phyloP scores from a whole-genome alignment of 768 basidiomycete species.

The Paxillus ammoniavirescens region DNA sequence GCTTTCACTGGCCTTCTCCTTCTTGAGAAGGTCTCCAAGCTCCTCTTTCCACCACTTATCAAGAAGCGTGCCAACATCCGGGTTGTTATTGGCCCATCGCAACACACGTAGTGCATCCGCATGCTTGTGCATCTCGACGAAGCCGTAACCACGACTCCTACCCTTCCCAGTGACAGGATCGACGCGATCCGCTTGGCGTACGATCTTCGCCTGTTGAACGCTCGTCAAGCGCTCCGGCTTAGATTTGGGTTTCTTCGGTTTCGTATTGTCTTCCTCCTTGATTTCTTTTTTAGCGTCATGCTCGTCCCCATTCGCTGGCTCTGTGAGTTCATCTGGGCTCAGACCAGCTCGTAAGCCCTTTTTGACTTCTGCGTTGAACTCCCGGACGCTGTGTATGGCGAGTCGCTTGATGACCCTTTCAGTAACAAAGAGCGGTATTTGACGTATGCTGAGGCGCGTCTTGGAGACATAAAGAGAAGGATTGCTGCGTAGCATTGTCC shows the following conservation, averaged over 20 bases:
- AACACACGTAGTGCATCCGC: slow-evolving; percentile 88
- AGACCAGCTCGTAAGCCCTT: slow-evolving; percentile 57
- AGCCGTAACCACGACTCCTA: slow-evolving; percentile 91
- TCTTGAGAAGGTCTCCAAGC: slow-evolving; percentile 52
- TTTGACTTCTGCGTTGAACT: slow-evolving; percentile 79
- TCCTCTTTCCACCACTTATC: slow-evolving; percentile 88
- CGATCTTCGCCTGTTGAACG: slow-evolving; percentile 90
- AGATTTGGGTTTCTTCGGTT: slow-evolving; percentile 23
- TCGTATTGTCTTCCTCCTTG: slow-evolving; percentile 22
- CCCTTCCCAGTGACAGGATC: slow-evolving; percentile 87
- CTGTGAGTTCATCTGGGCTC: slow-evolving; percentile 68
- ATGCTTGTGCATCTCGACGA: slow-evolving; percentile 86
- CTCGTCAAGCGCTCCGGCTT: slow-evolving; percentile 36
- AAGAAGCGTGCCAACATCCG: slow-evolving; percentile 60
- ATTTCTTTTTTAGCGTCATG: slow-evolving; percentile 27
- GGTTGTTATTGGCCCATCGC: slow-evolving; percentile 93
- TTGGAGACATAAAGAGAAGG: slow-evolving; percentile 93
- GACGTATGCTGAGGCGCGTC: slow-evolving; percentile 91
- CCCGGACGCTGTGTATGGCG: slow-evolving; percentile 73
- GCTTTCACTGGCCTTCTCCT: slow-evolving; percentile 47
- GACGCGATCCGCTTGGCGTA: slow-evolving; percentile 85
- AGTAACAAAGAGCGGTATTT: slow-evolving; percentile 86
- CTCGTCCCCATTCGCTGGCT: slow-evolving; percentile 33
- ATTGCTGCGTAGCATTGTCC: slow-evolving; percentile 81
- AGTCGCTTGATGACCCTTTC: slow-evolving; percentile 90